These are phyloP conservation scores for Yueomyces sinensis DNA, from an alignment of 805 yeast species.

Conservation along the genomic window DNA sequence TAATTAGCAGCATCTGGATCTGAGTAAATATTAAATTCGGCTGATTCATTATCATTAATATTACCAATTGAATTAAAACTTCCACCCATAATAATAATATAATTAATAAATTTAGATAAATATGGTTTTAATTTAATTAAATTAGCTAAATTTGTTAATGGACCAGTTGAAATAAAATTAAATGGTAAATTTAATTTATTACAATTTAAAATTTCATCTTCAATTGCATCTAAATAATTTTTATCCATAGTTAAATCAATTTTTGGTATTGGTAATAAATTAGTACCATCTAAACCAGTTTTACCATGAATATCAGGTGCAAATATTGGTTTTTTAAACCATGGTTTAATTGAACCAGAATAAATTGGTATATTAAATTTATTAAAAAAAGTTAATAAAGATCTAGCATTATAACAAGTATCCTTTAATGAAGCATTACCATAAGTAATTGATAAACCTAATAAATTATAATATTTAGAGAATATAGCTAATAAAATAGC, in stretches of 20 bases:
- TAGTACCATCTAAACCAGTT: slow-evolving; percentile 68
- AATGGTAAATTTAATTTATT: slow-evolving; percentile 32
- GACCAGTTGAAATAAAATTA: slow-evolving; percentile 61
- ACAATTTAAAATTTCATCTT: slow-evolving; percentile 28
- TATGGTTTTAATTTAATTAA: slow-evolving; percentile 45
- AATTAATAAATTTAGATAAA: slow-evolving; percentile 33
- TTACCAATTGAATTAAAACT: slow-evolving; percentile 27
- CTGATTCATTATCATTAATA: slow-evolving; percentile 37
- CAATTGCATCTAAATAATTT: slow-evolving; percentile 28
- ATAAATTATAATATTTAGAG: slow-evolving; percentile 42
- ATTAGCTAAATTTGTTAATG: slow-evolving; percentile 58
- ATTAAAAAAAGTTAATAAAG: slow-evolving; percentile 48
- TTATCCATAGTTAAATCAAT: slow-evolving; percentile 6
- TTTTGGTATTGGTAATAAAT: slow-evolving; percentile 39
- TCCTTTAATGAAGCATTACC: slow-evolving; percentile 54
- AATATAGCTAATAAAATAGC: slow-evolving; percentile 55
- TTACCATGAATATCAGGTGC: slow-evolving; percentile 63
- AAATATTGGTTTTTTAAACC: slow-evolving; percentile 31
- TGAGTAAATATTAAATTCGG: slow-evolving; percentile 65
- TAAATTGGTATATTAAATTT: slow-evolving; percentile 42
- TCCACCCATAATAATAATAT: slow-evolving; percentile 71
- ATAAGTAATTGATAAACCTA: slow-evolving; percentile 65
- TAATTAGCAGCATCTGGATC: slow-evolving; percentile 66
- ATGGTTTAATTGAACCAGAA: slow-evolving; percentile 49
- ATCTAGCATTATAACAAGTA: slow-evolving; percentile 59